Conservation (phyloP, 441 rosid genomes). For the Aleurites moluccanus region DNA sequence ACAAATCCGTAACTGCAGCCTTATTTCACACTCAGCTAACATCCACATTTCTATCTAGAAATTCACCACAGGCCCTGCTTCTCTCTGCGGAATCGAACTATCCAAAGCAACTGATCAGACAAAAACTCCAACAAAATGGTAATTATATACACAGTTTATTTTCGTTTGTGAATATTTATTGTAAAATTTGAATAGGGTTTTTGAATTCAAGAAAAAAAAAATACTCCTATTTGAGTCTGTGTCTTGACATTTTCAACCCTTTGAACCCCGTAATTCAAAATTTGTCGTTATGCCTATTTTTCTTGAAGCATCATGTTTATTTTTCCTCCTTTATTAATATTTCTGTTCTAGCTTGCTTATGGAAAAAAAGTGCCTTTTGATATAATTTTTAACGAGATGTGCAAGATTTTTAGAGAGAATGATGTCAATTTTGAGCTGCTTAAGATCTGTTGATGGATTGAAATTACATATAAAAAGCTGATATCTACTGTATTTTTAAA, state of each 20-base stretch:
- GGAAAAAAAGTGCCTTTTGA: background rate
- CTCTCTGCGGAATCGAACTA: background rate
- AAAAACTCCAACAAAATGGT: conserved; percentile 10
- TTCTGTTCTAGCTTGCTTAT: background rate
- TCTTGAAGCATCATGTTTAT: background rate
- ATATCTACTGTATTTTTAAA: background rate
- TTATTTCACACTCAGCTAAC: background rate
- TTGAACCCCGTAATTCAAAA: background rate
- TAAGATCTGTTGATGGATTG: background rate
- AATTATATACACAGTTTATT: background rate
- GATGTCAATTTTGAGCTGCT: background rate
- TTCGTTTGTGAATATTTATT: no score
- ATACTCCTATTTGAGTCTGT: background rate
- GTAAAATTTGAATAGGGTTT: background rate
- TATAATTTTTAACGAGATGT: no score
- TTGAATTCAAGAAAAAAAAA: background rate
- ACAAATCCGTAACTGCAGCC: background rate
- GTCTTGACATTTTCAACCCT: background rate
- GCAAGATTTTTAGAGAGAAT: background rate
- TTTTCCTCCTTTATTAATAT: no score
- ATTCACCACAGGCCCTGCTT: background rate
- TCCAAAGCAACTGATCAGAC: background rate
- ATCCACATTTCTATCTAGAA: background rate
- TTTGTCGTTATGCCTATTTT: background rate
- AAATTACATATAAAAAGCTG: background rate